A percentile compares a stretch with the other conserved stretches of the same genome.
Conservation (phyloP, 2,329 filamentous ascomycete genomes). For the Celoporthe dispersa region DNA sequence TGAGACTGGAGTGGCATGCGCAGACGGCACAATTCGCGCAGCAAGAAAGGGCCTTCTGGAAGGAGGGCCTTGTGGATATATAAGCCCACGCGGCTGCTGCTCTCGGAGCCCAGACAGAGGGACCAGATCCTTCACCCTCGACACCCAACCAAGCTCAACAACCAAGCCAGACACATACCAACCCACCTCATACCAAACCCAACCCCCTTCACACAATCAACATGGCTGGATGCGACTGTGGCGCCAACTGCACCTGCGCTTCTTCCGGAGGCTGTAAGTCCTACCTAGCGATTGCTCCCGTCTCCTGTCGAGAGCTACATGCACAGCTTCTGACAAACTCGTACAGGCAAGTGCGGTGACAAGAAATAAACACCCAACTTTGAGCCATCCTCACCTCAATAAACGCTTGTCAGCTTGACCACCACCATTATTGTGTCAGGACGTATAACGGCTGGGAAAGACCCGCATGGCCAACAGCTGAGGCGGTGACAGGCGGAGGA, state of each 20-base stretch:
- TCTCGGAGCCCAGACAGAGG: background rate
- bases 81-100: background rate
- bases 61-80: background rate
- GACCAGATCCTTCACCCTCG: background rate
- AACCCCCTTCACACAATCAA: slow-evolving; percentile 13
- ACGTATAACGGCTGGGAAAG: background rate
- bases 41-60: background rate
- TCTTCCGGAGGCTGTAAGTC: slow-evolving; percentile 24
- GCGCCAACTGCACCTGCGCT: slow-evolving; percentile 15
- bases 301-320: background rate
- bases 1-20: background rate
- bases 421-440: background rate
- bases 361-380: slow-evolving; percentile 11
- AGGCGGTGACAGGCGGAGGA: slow-evolving; percentile 6
- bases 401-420: background rate
- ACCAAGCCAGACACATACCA: background rate
- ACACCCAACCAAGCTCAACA: background rate
- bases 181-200: background rate
- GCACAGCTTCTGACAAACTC: background rate
- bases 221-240: slow-evolving; percentile 28
- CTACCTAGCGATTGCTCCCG: background rate
- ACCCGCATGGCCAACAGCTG: background rate
- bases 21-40: slow-evolving; percentile 24
- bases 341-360: slow-evolving; percentile 15
- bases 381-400: background rate